Percentiles rank a stretch among this genome's conserved stretches.
phyloP scores from a whole-genome alignment of 371 early-diverging fungal genomes.

The Capillidium heterosporum region DNA sequence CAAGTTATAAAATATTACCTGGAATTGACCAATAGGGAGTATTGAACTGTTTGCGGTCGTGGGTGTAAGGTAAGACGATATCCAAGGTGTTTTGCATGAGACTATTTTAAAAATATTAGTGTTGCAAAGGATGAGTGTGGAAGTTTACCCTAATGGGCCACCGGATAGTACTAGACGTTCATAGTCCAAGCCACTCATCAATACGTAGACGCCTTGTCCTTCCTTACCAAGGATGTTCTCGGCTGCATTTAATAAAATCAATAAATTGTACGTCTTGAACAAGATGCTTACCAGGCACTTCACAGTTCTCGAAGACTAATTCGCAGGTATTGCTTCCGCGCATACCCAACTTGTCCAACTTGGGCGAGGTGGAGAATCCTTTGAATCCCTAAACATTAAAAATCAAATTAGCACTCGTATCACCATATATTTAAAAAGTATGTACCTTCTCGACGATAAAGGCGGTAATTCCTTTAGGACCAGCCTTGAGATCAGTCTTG shows the following conservation, averaged over 20 bases:
- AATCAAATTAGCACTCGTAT: background rate
- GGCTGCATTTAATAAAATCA: slow-evolving; percentile 14
- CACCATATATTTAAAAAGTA: no score
- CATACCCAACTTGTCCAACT: slow-evolving; percentile 95
- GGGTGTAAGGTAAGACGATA: slow-evolving; percentile 66
- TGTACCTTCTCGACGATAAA: slow-evolving; percentile 74
- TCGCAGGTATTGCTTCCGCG: slow-evolving; percentile 93
- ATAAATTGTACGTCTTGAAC: background rate
- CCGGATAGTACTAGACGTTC: slow-evolving; percentile 86
- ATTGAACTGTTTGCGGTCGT: slow-evolving; percentile 79
- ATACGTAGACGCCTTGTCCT: slow-evolving; percentile 87
- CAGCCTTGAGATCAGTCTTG: slow-evolving; percentile 65
- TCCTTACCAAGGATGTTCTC: slow-evolving; percentile 80
- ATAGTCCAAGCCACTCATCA: slow-evolving; percentile 89
- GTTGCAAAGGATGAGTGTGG: background rate
- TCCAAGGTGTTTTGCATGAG: slow-evolving; percentile 87
- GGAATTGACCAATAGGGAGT: slow-evolving; percentile 76
- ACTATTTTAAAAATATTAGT: slow-evolving; percentile 11
- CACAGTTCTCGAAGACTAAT: slow-evolving; percentile 85
- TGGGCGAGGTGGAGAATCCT: slow-evolving; percentile 74
- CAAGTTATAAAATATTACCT: slow-evolving; percentile 20
- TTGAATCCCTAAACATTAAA: slow-evolving; percentile 34
- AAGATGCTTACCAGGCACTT: slow-evolving; percentile 48
- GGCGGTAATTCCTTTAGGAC: slow-evolving; percentile 82
- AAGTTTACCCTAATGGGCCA: slow-evolving; percentile 69